Evolutionary conservation across 805 yeast genomes (phyloP).

Genomic region (Monosporozyma yasuniensis): DNA sequence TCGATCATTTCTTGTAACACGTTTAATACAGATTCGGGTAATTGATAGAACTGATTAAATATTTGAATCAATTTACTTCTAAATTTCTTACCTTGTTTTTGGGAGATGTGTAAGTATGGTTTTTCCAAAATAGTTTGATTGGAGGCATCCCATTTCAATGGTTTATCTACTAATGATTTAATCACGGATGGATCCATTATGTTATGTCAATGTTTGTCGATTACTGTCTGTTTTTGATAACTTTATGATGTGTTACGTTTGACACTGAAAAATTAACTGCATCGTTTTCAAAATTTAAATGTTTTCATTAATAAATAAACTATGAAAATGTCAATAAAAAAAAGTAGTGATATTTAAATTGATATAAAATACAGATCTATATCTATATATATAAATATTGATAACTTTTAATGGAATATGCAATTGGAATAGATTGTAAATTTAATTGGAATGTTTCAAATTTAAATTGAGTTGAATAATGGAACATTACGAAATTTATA

Average conservation of each 20-base stretch:
- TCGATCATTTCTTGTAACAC: conserved; percentile 43
- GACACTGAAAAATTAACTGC: background rate
- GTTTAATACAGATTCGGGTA: conserved; percentile 33
- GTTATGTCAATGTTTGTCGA: background rate
- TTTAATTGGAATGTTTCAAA: no score
- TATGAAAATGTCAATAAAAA: background rate
- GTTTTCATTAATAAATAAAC: background rate
- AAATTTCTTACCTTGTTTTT: conserved; percentile 49
- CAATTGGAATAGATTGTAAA: background rate
- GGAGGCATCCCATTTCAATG: conserved; percentile 24
- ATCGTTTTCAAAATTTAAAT: background rate
- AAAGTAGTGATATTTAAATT: background rate
- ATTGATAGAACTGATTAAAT: conserved; percentile 44
- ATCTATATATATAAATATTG: background rate
- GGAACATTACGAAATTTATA: conserved; percentile 13
- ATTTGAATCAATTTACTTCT: conserved; percentile 40
- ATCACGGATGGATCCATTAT: background rate
- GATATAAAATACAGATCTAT: background rate
- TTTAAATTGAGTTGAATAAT: conserved; percentile 8
- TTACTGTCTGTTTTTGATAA: background rate
- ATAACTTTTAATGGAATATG: background rate
- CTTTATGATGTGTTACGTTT: background rate
- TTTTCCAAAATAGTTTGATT: conserved; percentile 27
- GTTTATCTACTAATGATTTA: conserved; percentile 7
- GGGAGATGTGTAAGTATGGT: conserved; percentile 45